A percentile compares a stretch with the other conserved stretches of the same genome.
Evolutionary conservation across 257 asterid genomes (phyloP).

Genomic region (Nicotiana tabacum): DNA sequence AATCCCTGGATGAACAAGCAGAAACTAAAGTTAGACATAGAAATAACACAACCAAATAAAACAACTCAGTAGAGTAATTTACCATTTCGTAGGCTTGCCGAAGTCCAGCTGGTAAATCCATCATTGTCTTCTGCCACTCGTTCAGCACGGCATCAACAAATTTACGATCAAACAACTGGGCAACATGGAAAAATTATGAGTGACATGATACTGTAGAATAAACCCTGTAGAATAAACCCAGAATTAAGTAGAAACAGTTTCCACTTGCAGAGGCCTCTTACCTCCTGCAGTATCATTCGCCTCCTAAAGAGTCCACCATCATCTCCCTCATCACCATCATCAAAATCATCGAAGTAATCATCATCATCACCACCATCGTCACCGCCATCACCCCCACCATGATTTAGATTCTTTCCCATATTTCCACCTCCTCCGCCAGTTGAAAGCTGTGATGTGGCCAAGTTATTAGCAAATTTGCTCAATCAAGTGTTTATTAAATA

Average conservation of each 20-base stretch:
- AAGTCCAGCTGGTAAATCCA: slow-evolving; percentile 96
- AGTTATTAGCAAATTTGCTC: not conserved
- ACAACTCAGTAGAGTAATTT: slow-evolving; percentile 13
- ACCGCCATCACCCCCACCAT: slow-evolving; percentile 98
- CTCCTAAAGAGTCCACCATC: slow-evolving; percentile 93
- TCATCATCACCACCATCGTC: slow-evolving; percentile 99
- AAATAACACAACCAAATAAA: slow-evolving; percentile 8
- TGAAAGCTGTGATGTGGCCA: slow-evolving; percentile 46
- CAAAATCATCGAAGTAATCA: slow-evolving; percentile 91
- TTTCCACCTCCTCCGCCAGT: slow-evolving; percentile 94
- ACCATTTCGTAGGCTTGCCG: slow-evolving; percentile 99
- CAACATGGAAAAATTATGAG: not conserved
- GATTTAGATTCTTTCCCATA: slow-evolving; percentile 76
- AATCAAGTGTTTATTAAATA: not conserved
- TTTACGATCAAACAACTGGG: slow-evolving; percentile 81
- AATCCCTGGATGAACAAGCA: slow-evolving; percentile 59
- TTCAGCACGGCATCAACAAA: slow-evolving; percentile 89
- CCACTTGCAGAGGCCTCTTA: slow-evolving; percentile 20
- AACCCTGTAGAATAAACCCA: not conserved
- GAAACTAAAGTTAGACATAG: slow-evolving; percentile 19
- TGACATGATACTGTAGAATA: slow-evolving; percentile 2
- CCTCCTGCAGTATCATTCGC: slow-evolving; percentile 80
- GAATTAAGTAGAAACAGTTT: not conserved
- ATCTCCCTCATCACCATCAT: slow-evolving; percentile 95
- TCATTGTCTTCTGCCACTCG: slow-evolving; percentile 98